Evolutionary conservation across 2,329 filamentous ascomycete species (phyloP), one percentile per base, ranked within the genome.

Genomic region (Zarea fungicola): DNA sequence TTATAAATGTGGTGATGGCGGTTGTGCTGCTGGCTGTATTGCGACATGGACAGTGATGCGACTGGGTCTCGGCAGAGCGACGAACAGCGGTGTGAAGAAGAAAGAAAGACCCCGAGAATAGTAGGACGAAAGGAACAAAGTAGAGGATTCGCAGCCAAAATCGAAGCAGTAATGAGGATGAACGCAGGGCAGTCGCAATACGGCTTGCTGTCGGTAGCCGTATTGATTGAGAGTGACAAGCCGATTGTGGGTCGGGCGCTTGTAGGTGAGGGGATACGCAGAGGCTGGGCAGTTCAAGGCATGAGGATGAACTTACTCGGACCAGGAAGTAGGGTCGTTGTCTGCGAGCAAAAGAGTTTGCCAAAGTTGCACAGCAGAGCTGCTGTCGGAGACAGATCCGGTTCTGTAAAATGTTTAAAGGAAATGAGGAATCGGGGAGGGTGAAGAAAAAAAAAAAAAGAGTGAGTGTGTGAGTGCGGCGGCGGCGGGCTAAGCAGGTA

Each of bases 171-270:
- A 28, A 42, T 34, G 39, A 34, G 22, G 16, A 16, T 22, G 7
- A 34, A 42, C n/a, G 16, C n/a, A 42, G 28, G 36, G 22, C 37
- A 35, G 45, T 26, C 25, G 39, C 28, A 40, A 48, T 41, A 23
- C 42, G 42, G 31, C 28, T 19, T 46, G 49, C 19, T 47, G 49
- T 48, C 39, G 43, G 49, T 51, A 46, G 36, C 48, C 42, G 48
- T 29, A 50, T n/a, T n/a, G 32, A 22, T 11, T n/a, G n/a, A 25
- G 34, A 29, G 18, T 29, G 48, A 28, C 37, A 48, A 35, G 39
- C 19, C 16, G 46, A 40, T n/a, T n/a, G 49, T 51, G 49, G 49
- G 43, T 46, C 43, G 42, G 43, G 49, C 49, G 49, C 49, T 51
- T 51, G 49, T 46, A 39, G 42, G 42, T 44, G 43, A 47, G 49